Evolutionary conservation across 2,329 filamentous ascomycete genomes (phyloP), one percentile per base, ranked within the genome.

Genomic region (Ophiostoma sp.): DNA sequence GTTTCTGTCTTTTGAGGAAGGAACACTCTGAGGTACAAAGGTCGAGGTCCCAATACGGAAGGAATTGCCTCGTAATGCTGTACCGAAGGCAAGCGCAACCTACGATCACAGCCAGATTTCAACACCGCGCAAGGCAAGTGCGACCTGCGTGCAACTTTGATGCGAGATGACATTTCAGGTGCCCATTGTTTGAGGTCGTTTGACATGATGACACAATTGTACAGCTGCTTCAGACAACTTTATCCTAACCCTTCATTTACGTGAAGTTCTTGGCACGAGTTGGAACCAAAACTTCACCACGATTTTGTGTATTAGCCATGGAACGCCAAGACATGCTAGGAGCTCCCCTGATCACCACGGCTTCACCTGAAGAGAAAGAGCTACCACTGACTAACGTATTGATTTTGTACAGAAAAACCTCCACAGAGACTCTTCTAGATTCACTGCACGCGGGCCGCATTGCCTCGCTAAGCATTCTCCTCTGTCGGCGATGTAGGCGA

Each of bases 221-320:
- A 45, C 15, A 45, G 11, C 36, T 48, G 39, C 36, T 28, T 48
- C 63, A 66, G 17, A 22, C 19, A 22, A 9, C 22, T 50, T 71
- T 71, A 70, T 19, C 42, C 57, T 71, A 33, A 70, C n/a, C 55
- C 72, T 73, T 70, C 33, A 61, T 55, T 50, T 69, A 33, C 64
- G 1, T 69, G 31, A 7, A 4, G 22, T 1, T 33, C 45, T 70
- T 66, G 61, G 61, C 61, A 28, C 11, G 11, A 8, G 36, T n/a
- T 28, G 61, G 17, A 66, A 17, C 36, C n/a, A 45, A 11, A 66
- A 17, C 19, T n/a, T 45, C 25, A 28, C 69, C 22, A n/a, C 19
- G 28, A 42, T 22, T 28, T 5, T 42, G 36, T 36, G 39, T 22
- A 28, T 63, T 71, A 48, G 19, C 69, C 52, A 39, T 71, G 52